Base-by-base conservation (phyloP, 169 alveolate species). In the Cryptosporidium felis region DNA sequence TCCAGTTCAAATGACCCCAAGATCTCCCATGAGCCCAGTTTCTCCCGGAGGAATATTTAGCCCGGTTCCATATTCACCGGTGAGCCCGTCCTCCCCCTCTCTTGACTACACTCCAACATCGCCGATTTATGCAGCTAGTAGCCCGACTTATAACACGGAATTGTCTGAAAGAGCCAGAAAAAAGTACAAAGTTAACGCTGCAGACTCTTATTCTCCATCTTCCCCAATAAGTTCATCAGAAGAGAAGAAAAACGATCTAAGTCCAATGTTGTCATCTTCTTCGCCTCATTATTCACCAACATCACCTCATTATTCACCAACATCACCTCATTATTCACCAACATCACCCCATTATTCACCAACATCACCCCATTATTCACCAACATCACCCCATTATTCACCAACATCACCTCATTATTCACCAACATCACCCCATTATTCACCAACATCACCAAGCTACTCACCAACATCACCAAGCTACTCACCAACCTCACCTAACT, bases 291-390 rank as follows among this genome's bases (percentile, higher is more conserved):
- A 89, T 61, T 74, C 95, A 4, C 96, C 97, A 23, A 91, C 96
- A 3, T 90, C 94, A 5, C 97, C 97, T 26, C 91, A 82, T 53
- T 91, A 94, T 81, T 92, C 94, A 3, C 97, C 97, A 21, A 89
- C 96, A 41, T 92, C 96, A 1, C 98, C 98, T 0, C 92, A 93
- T 5, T 95, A 94, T 82, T 92, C 97, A 0, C 98, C 98, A 5
- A 95, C 98, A 3, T 95, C 98, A 18, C 96, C 96, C 0, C 91
- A 94, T 42, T 89, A 88, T 53, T 66, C 96, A 3, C 91, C 96
- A 14, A 91, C 94, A 16, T 92, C 95, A 14, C 97, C 90, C 21
- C 91, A 82, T 23, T 92, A 91, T 62, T 89, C 94, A 1, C 96
- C 97, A 21, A 92, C 96, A 16, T 91, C 95, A 1, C 96, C 97